Conservation (phyloP, 495 filamentous ascomycete genomes). For the Oidiodendron maius region DNA sequence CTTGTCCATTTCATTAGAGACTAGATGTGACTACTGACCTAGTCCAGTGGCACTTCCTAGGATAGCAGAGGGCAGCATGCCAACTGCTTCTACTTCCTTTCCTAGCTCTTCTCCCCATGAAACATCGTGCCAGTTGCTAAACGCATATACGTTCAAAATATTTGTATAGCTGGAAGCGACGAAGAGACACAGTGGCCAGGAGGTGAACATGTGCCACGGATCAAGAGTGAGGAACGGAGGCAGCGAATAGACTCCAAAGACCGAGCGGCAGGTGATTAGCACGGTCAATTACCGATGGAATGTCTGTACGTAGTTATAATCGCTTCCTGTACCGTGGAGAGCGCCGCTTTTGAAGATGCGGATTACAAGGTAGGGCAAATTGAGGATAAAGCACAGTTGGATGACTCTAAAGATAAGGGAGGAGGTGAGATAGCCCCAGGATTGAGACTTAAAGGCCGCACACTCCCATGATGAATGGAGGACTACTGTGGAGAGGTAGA, state of each 20-base stretch:
- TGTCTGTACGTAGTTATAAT: constrained; percentile 48
- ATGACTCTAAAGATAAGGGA: constrained; percentile 79
- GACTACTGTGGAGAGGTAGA: constrained; percentile 80
- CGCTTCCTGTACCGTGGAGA: constrained; percentile 41
- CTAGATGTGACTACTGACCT: constrained; percentile 71
- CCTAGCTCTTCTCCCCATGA: constrained; percentile 98
- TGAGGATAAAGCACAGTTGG: constrained; percentile 82
- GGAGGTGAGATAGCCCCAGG: constrained; percentile 80
- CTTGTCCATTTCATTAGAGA: constrained; percentile 90
- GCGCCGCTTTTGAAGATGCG: constrained; percentile 64
- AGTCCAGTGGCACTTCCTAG: constrained; percentile 73
- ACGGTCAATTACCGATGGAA: constrained; percentile 85
- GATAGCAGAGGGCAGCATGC: constrained; percentile 83
- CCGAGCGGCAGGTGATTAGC: constrained; percentile 81
- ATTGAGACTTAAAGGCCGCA: constrained; percentile 96
- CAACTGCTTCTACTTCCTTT: constrained; percentile 72
- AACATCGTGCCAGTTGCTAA: constrained; percentile 99
- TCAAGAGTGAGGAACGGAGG: constrained; percentile 94
- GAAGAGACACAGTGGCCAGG: constrained; percentile 86
- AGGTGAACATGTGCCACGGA: constrained; percentile 99
- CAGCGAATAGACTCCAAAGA: constrained; percentile 91
- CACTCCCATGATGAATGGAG: too few species aligned
- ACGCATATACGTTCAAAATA: constrained; percentile 82
- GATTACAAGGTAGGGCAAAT: constrained; percentile 82
- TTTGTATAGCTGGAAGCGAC: constrained; percentile 38